These are phyloP conservation scores for Kodamaea fukazawae DNA, from an alignment of 805 yeast genomes.

Conservation along the genomic window DNA sequence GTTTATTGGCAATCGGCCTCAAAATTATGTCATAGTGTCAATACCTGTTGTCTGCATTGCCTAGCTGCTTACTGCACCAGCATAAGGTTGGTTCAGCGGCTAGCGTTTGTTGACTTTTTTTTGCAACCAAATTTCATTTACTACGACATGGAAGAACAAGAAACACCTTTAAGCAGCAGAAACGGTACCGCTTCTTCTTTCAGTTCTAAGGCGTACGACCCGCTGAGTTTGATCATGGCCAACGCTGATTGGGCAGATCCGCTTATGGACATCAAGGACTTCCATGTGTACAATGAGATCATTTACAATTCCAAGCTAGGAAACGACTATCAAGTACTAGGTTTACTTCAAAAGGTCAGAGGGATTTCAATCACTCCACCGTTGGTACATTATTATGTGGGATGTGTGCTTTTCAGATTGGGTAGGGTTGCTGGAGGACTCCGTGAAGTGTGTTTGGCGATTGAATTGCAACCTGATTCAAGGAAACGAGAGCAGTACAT, in stretches of 20 bases:
- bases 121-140: slow-evolving; percentile 3
- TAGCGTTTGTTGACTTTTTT: no score
- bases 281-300: slow-evolving; percentile 4
- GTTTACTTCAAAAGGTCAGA: slow-evolving; percentile 11
- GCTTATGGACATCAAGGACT: neutral
- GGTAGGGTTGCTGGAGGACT: slow-evolving; percentile 25
- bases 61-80: no score
- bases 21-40: no score
- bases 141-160: no score
- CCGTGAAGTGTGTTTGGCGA: slow-evolving; percentile 24
- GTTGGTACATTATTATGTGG: slow-evolving; percentile 3
- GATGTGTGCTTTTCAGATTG: slow-evolving; percentile 18
- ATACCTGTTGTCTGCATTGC: no score
- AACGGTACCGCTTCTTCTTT: neutral
- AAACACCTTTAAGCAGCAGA: no score
- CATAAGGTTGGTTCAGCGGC: no score
- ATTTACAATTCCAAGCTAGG: slow-evolving; percentile 11
- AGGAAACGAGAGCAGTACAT: slow-evolving; percentile 16
- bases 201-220: neutral
- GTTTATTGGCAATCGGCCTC: no score
- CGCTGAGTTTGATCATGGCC: neutral
- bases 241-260: slow-evolving; percentile 3
- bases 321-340: slow-evolving; percentile 17
- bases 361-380: slow-evolving; percentile 5
- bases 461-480: slow-evolving; percentile 20